Evolutionary conservation across 305 asterid species (phyloP).

Genomic region (Coffea humblotiana): DNA sequence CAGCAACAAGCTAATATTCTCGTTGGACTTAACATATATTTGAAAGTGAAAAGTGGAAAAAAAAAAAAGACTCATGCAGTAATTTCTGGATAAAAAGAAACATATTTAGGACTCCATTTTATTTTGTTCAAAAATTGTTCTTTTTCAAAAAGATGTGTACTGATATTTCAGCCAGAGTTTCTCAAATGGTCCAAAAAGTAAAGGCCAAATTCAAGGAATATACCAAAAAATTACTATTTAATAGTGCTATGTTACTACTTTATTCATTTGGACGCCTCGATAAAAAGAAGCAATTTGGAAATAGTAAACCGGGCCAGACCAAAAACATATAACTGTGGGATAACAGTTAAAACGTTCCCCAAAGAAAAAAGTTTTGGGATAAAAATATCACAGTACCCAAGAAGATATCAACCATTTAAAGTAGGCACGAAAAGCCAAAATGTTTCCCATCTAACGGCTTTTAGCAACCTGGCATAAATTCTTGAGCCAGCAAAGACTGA

Average conservation of each 20-base stretch:
- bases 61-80: too few species aligned
- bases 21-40: too few species aligned
- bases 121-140: too few species aligned
- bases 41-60: too few species aligned
- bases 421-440: not conserved
- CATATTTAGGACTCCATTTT: too few species aligned
- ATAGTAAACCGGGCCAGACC: not conserved
- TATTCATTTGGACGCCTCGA: not conserved
- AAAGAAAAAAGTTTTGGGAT: not conserved
- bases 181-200: not conserved
- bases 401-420: not conserved
- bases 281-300: not conserved
- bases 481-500: conserved; percentile 7
- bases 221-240: not conserved
- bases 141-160: too few species aligned
- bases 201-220: not conserved
- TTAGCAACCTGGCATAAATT: not conserved
- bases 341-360: not conserved
- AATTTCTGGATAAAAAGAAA: too few species aligned
- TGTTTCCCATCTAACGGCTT: not conserved
- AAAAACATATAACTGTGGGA: not conserved
- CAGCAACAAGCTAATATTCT: too few species aligned
- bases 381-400: not conserved
- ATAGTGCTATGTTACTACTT: not conserved
- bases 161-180: not conserved